phyloP scores from a whole-genome alignment of 2,329 filamentous ascomycete genomes.

The Diaporthe citri region DNA sequence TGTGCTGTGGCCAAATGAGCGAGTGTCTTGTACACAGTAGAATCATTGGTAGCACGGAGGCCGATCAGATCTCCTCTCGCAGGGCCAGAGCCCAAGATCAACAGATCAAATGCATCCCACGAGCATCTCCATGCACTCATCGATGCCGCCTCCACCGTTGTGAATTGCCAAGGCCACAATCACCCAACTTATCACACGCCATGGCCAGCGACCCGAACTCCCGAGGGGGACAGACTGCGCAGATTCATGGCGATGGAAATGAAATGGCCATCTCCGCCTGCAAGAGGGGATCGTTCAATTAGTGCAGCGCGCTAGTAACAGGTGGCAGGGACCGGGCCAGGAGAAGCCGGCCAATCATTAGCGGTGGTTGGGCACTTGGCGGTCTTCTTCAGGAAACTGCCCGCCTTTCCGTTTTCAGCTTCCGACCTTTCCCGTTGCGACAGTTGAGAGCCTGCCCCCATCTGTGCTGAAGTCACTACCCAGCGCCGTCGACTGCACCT shows the following conservation, averaged over 20 bases:
- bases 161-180: constrained; percentile 26
- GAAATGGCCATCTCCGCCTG: constrained; percentile 20
- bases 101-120: constrained; percentile 14
- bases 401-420: constrained; percentile 22
- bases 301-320: constrained; percentile 4
- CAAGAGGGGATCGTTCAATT: constrained; percentile 14
- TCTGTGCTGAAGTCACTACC: neutral
- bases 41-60: constrained; percentile 14
- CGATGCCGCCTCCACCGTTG: constrained; percentile 2
- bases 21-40: constrained; percentile 17
- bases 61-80: constrained; percentile 30
- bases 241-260: constrained; percentile 12
- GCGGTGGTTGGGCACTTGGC: constrained; percentile 2
- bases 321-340: constrained; percentile 14
- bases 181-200: constrained; percentile 26
- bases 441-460: constrained; percentile 4
- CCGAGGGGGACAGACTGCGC: constrained; percentile 2
- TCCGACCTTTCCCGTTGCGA: constrained; percentile 27
- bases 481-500: neutral
- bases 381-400: constrained; percentile 34
- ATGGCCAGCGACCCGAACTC: constrained; percentile 25
- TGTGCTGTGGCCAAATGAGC: neutral
- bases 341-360: constrained; percentile 13
- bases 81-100: constrained; percentile 11
- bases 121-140: neutral